Conservation (phyloP, 305 asterid genomes). For the Fraxinus dipetala region DNA sequence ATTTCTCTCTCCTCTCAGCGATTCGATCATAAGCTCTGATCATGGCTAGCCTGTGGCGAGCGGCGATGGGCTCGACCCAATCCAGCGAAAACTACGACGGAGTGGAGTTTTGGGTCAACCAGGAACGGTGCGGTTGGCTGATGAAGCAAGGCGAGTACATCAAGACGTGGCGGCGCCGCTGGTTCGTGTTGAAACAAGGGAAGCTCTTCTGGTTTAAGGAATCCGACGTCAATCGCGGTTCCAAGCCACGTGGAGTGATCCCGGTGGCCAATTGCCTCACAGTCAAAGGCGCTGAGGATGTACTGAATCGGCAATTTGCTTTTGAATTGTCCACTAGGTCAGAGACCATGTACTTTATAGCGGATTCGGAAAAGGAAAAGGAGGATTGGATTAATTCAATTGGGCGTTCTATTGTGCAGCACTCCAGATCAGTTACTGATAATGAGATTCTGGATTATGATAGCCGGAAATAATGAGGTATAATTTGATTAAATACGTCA, state of each 20-base stretch:
- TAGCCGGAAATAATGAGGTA: slow-evolving; percentile 44
- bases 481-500: neutral
- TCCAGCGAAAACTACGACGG: slow-evolving; percentile 36
- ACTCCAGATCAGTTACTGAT: slow-evolving; percentile 82
- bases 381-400: slow-evolving; percentile 90
- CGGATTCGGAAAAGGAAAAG: slow-evolving; percentile 56
- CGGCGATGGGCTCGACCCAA: slow-evolving; percentile 39
- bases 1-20: neutral
- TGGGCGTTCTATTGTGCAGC: slow-evolving; percentile 92
- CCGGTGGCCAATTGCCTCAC: slow-evolving; percentile 78
- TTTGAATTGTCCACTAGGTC: slow-evolving; percentile 54
- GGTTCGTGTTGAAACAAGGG: slow-evolving; percentile 94
- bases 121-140: slow-evolving; percentile 50
- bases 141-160: slow-evolving; percentile 53
- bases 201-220: slow-evolving; percentile 98
- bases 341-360: slow-evolving; percentile 59
- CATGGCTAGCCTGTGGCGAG: slow-evolving; percentile 51
- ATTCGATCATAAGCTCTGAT: neutral
- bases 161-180: slow-evolving; percentile 89
- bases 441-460: slow-evolving; percentile 82
- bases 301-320: slow-evolving; percentile 58
- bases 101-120: slow-evolving; percentile 42
- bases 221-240: slow-evolving; percentile 52
- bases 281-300: slow-evolving; percentile 95
- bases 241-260: slow-evolving; percentile 81